phyloP scores from a whole-genome alignment of 805 yeast species.

The Hyphopichia homilentoma region DNA sequence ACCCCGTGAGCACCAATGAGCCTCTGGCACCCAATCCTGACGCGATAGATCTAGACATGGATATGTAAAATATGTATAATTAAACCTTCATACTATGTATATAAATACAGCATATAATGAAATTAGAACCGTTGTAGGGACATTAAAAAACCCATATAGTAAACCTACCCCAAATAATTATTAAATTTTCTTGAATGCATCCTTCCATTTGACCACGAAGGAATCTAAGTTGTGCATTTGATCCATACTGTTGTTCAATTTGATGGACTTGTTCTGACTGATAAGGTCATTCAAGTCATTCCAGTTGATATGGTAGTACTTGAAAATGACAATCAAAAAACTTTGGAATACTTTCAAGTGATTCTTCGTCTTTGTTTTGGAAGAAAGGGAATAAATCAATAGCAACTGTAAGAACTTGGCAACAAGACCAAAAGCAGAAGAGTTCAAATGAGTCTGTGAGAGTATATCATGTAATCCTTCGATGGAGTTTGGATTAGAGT shows the following conservation, averaged over 20 bases:
- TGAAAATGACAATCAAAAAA: conserved; percentile 28
- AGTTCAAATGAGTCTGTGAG: conserved; percentile 7
- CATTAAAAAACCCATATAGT: background rate
- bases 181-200: conserved; percentile 21
- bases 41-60: conserved; percentile 57
- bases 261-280: conserved; percentile 30
- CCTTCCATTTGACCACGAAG: conserved; percentile 38
- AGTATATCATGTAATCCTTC: conserved; percentile 1
- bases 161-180: too few species aligned
- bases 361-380: conserved; percentile 26
- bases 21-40: conserved; percentile 43
- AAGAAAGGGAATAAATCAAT: conserved; percentile 31
- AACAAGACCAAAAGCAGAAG: conserved; percentile 29
- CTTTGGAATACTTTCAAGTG: conserved; percentile 27
- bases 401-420: conserved; percentile 31
- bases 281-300: conserved; percentile 30
- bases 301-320: conserved; percentile 42
- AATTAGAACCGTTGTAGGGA: background rate
- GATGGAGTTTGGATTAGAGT: background rate
- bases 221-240: conserved; percentile 30
- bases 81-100: background rate
- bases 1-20: conserved; percentile 2
- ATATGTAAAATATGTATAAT: conserved; percentile 6
- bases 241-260: conserved; percentile 33
- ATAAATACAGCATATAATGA: background rate